Conservation (phyloP, 2,329 filamentous ascomycete species). For the Sclerotinia nivalis region DNA sequence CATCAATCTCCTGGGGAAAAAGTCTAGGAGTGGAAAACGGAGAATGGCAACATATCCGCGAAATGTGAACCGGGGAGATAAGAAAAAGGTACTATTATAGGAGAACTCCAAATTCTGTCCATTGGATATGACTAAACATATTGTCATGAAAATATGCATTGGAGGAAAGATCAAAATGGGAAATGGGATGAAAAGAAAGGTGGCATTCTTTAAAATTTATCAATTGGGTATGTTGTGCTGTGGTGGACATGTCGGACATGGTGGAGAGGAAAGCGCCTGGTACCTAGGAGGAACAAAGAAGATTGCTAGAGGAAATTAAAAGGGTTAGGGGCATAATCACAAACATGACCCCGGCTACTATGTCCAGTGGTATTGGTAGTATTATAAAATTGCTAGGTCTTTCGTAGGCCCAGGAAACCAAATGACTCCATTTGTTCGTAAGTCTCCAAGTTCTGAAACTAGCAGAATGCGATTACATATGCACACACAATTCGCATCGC, state of each 20-base stretch:
- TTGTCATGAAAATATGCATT: not conserved
- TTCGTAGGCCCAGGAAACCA: constrained; percentile 14
- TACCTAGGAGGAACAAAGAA: not conserved
- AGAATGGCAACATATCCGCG: not conserved
- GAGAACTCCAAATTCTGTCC: not conserved
- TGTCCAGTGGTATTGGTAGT: constrained; percentile 4
- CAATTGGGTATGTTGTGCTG: not conserved
- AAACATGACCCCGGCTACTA: not conserved
- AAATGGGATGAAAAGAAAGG: not conserved
- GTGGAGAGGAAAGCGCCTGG: not conserved
- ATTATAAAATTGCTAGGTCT: constrained; percentile 6
- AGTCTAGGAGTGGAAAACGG: not conserved
- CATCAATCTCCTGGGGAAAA: not conserved
- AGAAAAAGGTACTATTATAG: not conserved
- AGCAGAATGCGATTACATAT: constrained; percentile 11
- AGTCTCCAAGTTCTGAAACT: constrained; percentile 7
- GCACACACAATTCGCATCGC: constrained; percentile 15
- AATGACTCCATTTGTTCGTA: constrained; percentile 13
- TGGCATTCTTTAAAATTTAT: not conserved
- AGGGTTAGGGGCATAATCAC: not conserved
- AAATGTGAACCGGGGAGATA: not conserved
- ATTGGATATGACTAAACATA: not conserved
- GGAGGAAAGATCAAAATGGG: not conserved
- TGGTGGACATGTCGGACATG: not conserved
- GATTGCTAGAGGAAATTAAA: not conserved